Evolutionary conservation across 352 stramenopile species (phyloP).

Genomic region (Pythium coloratum): DNA sequence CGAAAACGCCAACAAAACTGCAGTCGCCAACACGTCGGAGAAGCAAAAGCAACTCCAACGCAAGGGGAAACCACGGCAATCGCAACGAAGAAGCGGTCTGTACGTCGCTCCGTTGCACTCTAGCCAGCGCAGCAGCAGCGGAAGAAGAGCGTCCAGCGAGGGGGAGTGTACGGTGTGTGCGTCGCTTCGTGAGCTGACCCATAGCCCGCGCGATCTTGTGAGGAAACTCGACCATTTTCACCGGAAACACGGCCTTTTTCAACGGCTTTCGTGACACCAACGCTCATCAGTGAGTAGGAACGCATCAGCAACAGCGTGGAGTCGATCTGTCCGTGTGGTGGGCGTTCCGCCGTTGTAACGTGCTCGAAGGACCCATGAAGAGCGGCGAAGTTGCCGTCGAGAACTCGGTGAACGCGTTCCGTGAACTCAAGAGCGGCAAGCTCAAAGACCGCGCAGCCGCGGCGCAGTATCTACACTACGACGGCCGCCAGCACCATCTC

Average conservation of each 20-base stretch:
- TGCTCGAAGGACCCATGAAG: constrained; percentile 21
- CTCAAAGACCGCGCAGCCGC: constrained; percentile 7
- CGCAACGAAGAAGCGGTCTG: background rate
- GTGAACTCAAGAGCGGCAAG: constrained; percentile 24
- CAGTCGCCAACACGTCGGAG: constrained; percentile 5
- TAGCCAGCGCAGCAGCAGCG: background rate
- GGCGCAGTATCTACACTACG: constrained; percentile 8
- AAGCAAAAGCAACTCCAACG: constrained; percentile 14
- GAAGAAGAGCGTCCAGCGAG: background rate
- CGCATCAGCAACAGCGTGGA: background rate
- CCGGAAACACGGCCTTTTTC: background rate
- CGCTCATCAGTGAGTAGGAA: background rate
- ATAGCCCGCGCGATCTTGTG: background rate
- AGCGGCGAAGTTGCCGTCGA: constrained; percentile 44
- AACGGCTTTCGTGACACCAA: background rate
- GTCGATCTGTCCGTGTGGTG: background rate
- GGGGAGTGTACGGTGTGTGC: background rate
- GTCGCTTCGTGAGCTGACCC: background rate
- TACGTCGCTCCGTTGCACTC: constrained; percentile 1
- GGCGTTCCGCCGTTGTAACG: background rate
- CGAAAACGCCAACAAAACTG: constrained; percentile 19
- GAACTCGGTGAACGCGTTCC: constrained; percentile 33
- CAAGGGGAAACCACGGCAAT: constrained; percentile 1
- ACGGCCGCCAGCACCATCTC: constrained; percentile 8
- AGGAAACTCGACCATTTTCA: background rate